Evolutionary conservation across 768 basidiomycete species (phyloP).

Genomic region (Sarcodon sp.): DNA sequence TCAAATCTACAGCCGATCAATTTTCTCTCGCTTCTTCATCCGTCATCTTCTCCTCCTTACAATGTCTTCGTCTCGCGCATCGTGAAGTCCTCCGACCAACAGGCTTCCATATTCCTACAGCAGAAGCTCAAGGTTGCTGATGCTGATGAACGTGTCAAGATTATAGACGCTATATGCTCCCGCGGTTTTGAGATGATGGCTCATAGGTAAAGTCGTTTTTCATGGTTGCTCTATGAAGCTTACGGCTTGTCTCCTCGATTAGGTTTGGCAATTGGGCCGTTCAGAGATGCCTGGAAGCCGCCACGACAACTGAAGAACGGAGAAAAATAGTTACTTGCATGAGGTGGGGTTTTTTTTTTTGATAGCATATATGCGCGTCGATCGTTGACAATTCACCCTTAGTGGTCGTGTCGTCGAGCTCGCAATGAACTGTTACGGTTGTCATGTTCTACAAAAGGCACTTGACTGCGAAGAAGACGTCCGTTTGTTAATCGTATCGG

Average conservation of each 20-base stretch:
- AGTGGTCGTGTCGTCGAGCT: slow-evolving; percentile 80
- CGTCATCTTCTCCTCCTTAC: slow-evolving; percentile 77
- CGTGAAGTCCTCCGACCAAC: slow-evolving; percentile 83
- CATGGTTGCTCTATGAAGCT: not conserved
- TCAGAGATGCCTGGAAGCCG: slow-evolving; percentile 76
- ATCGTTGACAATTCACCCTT: not conserved
- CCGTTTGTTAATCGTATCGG: slow-evolving; percentile 69
- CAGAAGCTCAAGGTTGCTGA: slow-evolving; percentile 87
- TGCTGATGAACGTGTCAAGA: slow-evolving; percentile 61
- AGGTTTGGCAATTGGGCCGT: slow-evolving; percentile 94
- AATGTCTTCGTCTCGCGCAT: slow-evolving; percentile 73
- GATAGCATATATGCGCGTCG: not conserved
- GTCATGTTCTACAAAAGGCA: slow-evolving; percentile 82
- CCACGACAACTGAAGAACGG: slow-evolving; percentile 59
- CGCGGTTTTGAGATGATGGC: slow-evolving; percentile 91
- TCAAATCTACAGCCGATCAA: slow-evolving; percentile 58
- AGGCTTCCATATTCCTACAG: slow-evolving; percentile 82
- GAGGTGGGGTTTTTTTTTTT: slow-evolving; percentile 33
- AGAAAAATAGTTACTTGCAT: slow-evolving; percentile 79
- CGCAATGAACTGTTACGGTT: slow-evolving; percentile 82
- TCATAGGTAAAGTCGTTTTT: slow-evolving; percentile 39
- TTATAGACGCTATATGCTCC: slow-evolving; percentile 77
- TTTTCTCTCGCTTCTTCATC: slow-evolving; percentile 75
- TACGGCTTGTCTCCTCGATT: not conserved
- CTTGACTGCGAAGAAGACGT: slow-evolving; percentile 87